Evolutionary conservation across 768 basidiomycete species (phyloP).

Genomic region (Auricularia sp.): DNA sequence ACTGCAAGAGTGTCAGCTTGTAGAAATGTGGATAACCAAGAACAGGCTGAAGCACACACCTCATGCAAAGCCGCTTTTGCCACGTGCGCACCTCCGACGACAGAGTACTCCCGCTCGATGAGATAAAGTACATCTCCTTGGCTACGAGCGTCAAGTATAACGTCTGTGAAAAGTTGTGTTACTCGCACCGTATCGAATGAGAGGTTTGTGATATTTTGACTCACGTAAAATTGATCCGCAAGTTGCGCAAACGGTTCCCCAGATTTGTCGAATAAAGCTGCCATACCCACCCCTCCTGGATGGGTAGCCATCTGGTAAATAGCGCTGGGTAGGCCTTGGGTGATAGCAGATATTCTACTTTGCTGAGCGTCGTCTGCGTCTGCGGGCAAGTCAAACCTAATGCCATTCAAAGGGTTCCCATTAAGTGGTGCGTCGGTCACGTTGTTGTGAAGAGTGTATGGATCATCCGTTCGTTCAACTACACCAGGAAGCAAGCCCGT

Average conservation of each 20-base stretch:
- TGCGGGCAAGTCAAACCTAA: slow-evolving; percentile 38
- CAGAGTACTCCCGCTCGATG: slow-evolving; percentile 21
- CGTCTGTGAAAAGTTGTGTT: slow-evolving; percentile 18
- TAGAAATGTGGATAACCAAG: no score
- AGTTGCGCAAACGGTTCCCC: slow-evolving; percentile 24
- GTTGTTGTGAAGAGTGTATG: slow-evolving; percentile 29
- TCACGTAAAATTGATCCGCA: slow-evolving; percentile 38
- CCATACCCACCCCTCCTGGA: slow-evolving; percentile 28
- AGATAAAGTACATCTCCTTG: slow-evolving; percentile 40
- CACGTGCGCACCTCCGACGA: slow-evolving; percentile 33
- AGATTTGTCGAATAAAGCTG: slow-evolving; percentile 27
- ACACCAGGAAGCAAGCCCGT: slow-evolving; percentile 35
- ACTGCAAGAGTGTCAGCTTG: slow-evolving; percentile 15
- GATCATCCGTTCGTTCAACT: slow-evolving; percentile 27
- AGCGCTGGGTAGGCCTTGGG: slow-evolving; percentile 40
- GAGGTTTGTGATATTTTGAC: slow-evolving; percentile 9
- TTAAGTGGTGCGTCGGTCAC: slow-evolving; percentile 35
- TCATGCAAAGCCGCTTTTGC: slow-evolving; percentile 38
- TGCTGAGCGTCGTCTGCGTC: slow-evolving; percentile 22
- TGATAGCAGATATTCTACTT: slow-evolving; percentile 32
- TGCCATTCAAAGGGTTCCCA: slow-evolving; percentile 43
- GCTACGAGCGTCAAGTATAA: slow-evolving; percentile 42
- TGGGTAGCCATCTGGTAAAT: slow-evolving; percentile 35
- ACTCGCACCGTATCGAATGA: neutral
- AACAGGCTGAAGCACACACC: slow-evolving; percentile 20